Conservation (phyloP, 352 stramenopile species). For the Phytophthora hibernalis region DNA sequence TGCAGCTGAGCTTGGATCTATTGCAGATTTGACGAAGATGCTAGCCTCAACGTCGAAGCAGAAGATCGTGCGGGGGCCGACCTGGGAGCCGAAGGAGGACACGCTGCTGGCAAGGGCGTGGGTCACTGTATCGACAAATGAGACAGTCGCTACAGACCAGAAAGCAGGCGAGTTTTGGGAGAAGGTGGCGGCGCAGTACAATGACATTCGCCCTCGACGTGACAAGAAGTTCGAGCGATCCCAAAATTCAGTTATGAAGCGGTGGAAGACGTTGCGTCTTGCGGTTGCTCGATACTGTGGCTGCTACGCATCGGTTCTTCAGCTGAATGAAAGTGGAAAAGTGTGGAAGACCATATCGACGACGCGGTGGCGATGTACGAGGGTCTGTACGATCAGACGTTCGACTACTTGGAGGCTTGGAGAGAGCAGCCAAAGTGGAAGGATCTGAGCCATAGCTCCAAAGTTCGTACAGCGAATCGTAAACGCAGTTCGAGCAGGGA, state of each 20-base stretch:
- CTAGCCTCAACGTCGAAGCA: too few relatives aligned
- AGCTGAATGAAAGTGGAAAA: neutral
- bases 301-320: neutral
- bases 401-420: neutral
- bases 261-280: neutral
- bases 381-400: neutral
- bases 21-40: too few relatives aligned
- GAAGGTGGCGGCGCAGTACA: neutral
- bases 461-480: too few relatives aligned
- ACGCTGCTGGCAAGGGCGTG: neutral
- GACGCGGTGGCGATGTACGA: neutral
- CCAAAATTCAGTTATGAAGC: neutral
- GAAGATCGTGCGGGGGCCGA: too few relatives aligned
- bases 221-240: neutral
- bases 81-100: too few relatives aligned
- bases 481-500: neutral
- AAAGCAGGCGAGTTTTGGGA: neutral
- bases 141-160: neutral
- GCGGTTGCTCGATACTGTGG: neutral
- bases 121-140: neutral
- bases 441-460: neutral
- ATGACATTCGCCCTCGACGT: neutral
- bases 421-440: neutral
- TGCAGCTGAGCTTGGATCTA: too few relatives aligned
- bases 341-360: neutral